Percentiles rank a stretch among this genome's conserved stretches.
Evolutionary conservation across 139 green algal genomes (phyloP).

Genomic region (Chlamydomonas incerta): DNA sequence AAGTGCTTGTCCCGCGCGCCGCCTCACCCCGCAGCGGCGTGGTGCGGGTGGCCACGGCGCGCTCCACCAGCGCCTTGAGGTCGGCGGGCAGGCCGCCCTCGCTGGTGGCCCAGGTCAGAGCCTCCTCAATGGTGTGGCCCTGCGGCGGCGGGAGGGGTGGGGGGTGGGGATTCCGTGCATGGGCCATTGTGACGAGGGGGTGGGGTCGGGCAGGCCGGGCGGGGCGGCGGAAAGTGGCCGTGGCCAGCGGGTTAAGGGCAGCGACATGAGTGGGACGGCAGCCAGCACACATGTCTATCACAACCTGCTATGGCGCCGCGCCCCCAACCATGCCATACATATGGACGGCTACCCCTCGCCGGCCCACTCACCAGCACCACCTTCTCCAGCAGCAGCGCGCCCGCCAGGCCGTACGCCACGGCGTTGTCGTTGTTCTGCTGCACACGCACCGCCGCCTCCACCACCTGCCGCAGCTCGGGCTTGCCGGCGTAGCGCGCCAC

Average conservation of each 20-base stretch:
- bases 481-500: constrained; percentile 64
- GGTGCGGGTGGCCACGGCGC: constrained; percentile 10
- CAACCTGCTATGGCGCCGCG: too few species aligned
- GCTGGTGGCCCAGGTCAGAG: constrained; percentile 52
- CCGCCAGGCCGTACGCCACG: constrained; percentile 55
- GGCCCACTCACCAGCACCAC: constrained; percentile 57
- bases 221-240: too few species aligned
- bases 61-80: not conserved
- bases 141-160: not conserved
- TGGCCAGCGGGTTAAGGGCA: too few species aligned
- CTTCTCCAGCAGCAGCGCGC: constrained; percentile 65
- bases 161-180: too few species aligned
- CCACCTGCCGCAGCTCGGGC: constrained; percentile 47
- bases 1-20: too few species aligned
- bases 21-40: constrained; percentile 34
- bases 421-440: constrained; percentile 72
- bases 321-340: too few species aligned
- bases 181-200: too few species aligned
- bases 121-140: constrained; percentile 50
- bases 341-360: too few species aligned
- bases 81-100: constrained; percentile 37
- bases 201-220: too few species aligned
- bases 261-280: too few species aligned
- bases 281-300: too few species aligned
- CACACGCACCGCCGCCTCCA: constrained; percentile 65